These are phyloP conservation scores for Friedmanniomyces endolithicus DNA, from an alignment of 495 filamentous ascomycete species.

Conservation along the genomic window DNA sequence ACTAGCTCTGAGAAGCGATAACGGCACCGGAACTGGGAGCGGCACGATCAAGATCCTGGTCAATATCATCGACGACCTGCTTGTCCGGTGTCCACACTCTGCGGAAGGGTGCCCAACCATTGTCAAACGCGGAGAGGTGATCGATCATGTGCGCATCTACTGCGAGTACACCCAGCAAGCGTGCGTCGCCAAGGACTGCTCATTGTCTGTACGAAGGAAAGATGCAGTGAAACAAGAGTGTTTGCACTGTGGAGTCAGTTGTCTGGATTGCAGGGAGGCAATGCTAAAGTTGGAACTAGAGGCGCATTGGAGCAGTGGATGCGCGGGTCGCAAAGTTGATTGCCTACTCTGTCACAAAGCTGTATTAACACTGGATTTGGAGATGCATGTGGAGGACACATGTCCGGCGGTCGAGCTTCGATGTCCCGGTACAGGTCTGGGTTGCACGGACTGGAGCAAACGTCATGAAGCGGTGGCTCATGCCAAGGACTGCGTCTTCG, in stretches of 20 bases:
- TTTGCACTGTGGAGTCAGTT: constrained; percentile 43
- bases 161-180: constrained; percentile 54
- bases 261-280: constrained; percentile 40
- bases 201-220: constrained; percentile 37
- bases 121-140: constrained; percentile 52
- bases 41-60: constrained; percentile 35
- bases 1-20: too few relatives aligned
- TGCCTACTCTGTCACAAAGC: constrained; percentile 44
- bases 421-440: constrained; percentile 45
- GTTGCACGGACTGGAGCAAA: constrained; percentile 42
- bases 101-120: constrained; percentile 50
- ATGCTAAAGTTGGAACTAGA: constrained; percentile 49
- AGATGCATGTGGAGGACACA: constrained; percentile 35
- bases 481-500: constrained; percentile 43
- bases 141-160: constrained; percentile 62
- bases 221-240: constrained; percentile 46
- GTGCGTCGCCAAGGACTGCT: constrained; percentile 41
- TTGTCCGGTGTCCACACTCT: constrained; percentile 57
- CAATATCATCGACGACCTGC: constrained; percentile 62
- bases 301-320: constrained; percentile 40
- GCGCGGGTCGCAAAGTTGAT: constrained; percentile 36
- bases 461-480: constrained; percentile 42
- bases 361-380: constrained; percentile 38
- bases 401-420: constrained; percentile 43
- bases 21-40: background rate